Evolutionary conservation across 2,329 filamentous ascomycete genomes (phyloP).

Genomic region (Arthrinium puccinioides): DNA sequence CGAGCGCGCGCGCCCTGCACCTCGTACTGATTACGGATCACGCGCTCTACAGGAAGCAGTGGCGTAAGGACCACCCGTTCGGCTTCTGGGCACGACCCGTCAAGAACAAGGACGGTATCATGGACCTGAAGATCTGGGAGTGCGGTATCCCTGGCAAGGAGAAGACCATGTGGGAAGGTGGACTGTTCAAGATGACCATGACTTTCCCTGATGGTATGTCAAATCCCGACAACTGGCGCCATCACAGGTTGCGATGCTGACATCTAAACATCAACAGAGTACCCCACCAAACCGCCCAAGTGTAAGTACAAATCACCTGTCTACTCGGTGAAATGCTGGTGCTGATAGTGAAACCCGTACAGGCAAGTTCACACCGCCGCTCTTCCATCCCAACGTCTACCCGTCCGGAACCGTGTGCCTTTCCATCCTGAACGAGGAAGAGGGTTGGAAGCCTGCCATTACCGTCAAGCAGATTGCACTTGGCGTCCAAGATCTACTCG

Average conservation of each 20-base stretch:
- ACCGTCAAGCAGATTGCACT: constrained; percentile 97
- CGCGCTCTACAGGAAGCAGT: constrained; percentile 68
- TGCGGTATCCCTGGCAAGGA: constrained; percentile 94
- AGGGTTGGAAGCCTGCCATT: constrained; percentile 97
- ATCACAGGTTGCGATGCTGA: not conserved
- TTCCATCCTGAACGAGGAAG: constrained; percentile 95
- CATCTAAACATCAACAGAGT: constrained; percentile 66
- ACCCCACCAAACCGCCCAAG: constrained; percentile 97
- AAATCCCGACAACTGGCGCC: not conserved
- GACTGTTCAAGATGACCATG: constrained; percentile 89
- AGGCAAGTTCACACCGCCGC: constrained; percentile 94
- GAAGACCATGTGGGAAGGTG: constrained; percentile 97
- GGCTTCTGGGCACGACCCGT: constrained; percentile 91
- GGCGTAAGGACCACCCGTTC: constrained; percentile 94
- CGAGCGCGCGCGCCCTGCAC: constrained; percentile 4
- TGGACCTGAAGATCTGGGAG: constrained; percentile 94
- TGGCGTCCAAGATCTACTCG: constrained; percentile 89
- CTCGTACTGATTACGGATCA: not conserved
- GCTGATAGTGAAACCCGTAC: too few relatives aligned
- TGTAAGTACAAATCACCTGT: constrained; percentile 57
- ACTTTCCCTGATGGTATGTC: constrained; percentile 83
- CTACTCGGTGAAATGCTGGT: too few relatives aligned
- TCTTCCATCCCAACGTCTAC: constrained; percentile 98
- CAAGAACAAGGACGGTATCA: constrained; percentile 68
- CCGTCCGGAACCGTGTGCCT: constrained; percentile 96